phyloP scores from a whole-genome alignment of 2,329 filamentous ascomycete genomes.

The Penicillium sp. region DNA sequence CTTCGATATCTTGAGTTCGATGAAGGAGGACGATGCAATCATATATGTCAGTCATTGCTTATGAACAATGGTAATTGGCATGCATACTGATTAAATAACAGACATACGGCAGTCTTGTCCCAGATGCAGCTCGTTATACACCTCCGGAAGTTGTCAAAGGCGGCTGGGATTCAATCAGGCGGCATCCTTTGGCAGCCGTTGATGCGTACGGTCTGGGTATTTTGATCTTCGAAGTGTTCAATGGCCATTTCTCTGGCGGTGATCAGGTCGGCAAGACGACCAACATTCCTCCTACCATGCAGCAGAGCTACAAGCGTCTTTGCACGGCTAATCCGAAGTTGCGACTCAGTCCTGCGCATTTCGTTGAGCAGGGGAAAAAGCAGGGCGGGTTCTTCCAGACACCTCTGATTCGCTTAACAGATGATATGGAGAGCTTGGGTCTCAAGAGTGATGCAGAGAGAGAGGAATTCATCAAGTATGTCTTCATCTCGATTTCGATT shows the following conservation, averaged over 20 bases:
- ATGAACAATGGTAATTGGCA: neutral
- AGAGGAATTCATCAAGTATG: conserved; percentile 74
- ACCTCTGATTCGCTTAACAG: conserved; percentile 83
- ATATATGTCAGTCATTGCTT: conserved; percentile 65
- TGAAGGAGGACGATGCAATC: conserved; percentile 92
- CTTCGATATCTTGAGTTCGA: conserved; percentile 87
- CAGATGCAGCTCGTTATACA: conserved; percentile 79
- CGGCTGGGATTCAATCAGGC: conserved; percentile 91
- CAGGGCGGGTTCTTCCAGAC: conserved; percentile 88
- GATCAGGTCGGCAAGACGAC: conserved; percentile 86
- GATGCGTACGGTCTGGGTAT: conserved; percentile 86
- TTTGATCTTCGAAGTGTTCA: conserved; percentile 87
- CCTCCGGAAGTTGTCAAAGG: conserved; percentile 81
- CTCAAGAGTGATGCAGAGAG: conserved; percentile 82
- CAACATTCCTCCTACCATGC: conserved; percentile 82
- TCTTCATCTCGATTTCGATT: conserved; percentile 1
- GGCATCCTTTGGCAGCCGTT: conserved; percentile 73
- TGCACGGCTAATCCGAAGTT: conserved; percentile 87
- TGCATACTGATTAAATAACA: conserved; percentile 37
- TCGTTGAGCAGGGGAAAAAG: conserved; percentile 83
- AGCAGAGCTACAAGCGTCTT: conserved; percentile 84
- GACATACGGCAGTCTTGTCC: conserved; percentile 83
- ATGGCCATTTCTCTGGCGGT: conserved; percentile 70
- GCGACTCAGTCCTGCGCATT: conserved; percentile 77
- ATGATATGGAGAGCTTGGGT: conserved; percentile 88